Evolutionary conservation across 176 grass and related monocot species (phyloP), one percentile per base, ranked within the genome.

Genomic region (Elaeis guineensis): DNA sequence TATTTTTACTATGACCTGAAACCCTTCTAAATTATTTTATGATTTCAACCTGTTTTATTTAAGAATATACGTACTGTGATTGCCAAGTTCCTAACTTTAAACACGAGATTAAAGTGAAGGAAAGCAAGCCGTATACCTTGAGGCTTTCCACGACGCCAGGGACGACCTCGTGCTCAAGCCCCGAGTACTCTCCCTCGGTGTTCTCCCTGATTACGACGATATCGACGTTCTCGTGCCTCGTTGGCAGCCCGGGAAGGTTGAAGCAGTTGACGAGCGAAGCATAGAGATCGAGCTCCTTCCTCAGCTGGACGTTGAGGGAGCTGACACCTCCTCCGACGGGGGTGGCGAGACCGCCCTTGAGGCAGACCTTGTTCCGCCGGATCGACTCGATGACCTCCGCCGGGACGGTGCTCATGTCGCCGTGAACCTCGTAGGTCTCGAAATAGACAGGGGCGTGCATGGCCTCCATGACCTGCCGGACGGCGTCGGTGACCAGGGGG

Each of bases 161-260:
- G 9, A 96, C 86, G 68, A 96, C 86, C 72, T 87, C 91, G 50
- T 96, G 91, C 78, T 96, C 86, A 16, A 96, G 87, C n/a, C 91
- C 91, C 30, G 86, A 87, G 79, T 96, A 96, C 78, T 96, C 86
- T 5, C 86, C 91, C 64, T 96, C 91, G 17, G 91, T 96, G 63
- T 96, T 96, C 80, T 96, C 91, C 69, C 86, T 90, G 72, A 96
- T 96, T 65, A 96, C 82, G 22, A 95, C 90, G 65, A 95, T 95
- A 71, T 95, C 85, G 19, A 95, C 90, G 54, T 80, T 79, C 61
- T 85, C 14, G 64, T 95, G 90, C 57, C 90, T 78, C 53, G 90
- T 95, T 49, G 90, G 90, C 16, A 95, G 30, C 0, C 89, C 85
- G 1, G 85, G 80, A 26, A 95, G 69, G 80, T 89, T 95, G 69